Evolutionary conservation across 2,329 filamentous ascomycete genomes (phyloP).

Genomic region (Colletotrichum zoysiae): DNA sequence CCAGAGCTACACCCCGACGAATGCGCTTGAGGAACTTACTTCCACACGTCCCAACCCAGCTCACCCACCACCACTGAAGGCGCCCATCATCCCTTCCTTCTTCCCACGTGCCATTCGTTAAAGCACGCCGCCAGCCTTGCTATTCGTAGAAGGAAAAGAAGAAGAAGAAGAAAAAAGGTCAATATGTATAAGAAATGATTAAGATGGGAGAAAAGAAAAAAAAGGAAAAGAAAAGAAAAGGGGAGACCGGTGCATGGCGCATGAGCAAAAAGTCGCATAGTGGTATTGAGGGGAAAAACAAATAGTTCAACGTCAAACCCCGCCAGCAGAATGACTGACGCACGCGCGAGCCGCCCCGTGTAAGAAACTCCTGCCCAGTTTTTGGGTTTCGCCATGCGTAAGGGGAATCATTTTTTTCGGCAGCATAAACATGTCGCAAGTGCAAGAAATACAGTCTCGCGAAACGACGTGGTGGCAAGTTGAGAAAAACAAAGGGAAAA

Average conservation of each 20-base stretch:
- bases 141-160: constrained; percentile 20
- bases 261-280: constrained; percentile 27
- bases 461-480: constrained; percentile 32
- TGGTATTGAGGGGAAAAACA: constrained; percentile 34
- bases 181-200: constrained; percentile 33
- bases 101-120: constrained; percentile 37
- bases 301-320: constrained; percentile 7
- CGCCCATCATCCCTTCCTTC: constrained; percentile 17
- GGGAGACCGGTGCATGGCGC: constrained; percentile 8
- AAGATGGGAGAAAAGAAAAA: constrained; percentile 4
- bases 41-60: background rate
- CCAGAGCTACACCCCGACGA: background rate
- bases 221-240: constrained; percentile 26
- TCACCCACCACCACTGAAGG: background rate
- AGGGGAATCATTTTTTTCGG: constrained; percentile 39
- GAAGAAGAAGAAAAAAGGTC: background rate
- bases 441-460: constrained; percentile 22
- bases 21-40: background rate
- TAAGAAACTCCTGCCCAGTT: constrained; percentile 39
- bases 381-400: constrained; percentile 41
- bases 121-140: constrained; percentile 30
- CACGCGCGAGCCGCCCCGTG: constrained; percentile 35
- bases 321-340: constrained; percentile 28
- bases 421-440: constrained; percentile 39
- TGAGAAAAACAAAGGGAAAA: constrained; percentile 29